Evolutionary conservation across 1,284 basidiomycete species (phyloP).

Genomic region (Leccinum fuscescens): DNA sequence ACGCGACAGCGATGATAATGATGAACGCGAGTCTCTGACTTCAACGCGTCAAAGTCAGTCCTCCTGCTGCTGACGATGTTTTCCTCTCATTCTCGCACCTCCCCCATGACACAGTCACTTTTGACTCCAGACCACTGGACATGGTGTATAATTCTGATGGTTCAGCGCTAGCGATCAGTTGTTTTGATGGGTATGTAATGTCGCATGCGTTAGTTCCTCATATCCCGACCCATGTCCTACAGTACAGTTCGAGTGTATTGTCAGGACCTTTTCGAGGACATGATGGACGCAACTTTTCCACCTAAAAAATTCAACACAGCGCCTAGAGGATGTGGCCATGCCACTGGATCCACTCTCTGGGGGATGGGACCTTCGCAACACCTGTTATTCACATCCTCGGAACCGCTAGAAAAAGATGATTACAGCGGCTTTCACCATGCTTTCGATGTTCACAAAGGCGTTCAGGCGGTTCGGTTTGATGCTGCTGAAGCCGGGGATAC

Average conservation of each 20-base stretch:
- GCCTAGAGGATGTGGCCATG: constrained; percentile 29
- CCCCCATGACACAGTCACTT: constrained; percentile 20
- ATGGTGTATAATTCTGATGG: constrained; percentile 27
- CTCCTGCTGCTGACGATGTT: background rate
- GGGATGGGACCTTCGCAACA: constrained; percentile 41
- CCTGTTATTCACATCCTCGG: constrained; percentile 58
- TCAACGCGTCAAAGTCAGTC: constrained; percentile 19
- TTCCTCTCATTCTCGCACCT: background rate
- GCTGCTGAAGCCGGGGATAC: constrained; percentile 54
- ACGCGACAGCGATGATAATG: constrained; percentile 15
- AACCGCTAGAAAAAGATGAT: constrained; percentile 34
- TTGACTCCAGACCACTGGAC: constrained; percentile 31
- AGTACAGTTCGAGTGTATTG: constrained; percentile 20
- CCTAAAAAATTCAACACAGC: constrained; percentile 18
- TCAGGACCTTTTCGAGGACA: constrained; percentile 28
- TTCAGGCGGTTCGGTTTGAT: constrained; percentile 38
- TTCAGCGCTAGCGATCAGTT: constrained; percentile 31
- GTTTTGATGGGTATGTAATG: constrained; percentile 32
- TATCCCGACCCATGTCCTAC: constrained; percentile 2
- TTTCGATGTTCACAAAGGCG: constrained; percentile 41
- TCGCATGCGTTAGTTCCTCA: background rate
- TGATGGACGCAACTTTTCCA: constrained; percentile 10
- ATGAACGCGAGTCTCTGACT: constrained; percentile 11
- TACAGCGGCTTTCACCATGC: constrained; percentile 48
- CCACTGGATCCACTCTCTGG: constrained; percentile 54